Evolutionary conservation across 768 basidiomycete genomes (phyloP).

Genomic region (Kockovaella imperatae): DNA sequence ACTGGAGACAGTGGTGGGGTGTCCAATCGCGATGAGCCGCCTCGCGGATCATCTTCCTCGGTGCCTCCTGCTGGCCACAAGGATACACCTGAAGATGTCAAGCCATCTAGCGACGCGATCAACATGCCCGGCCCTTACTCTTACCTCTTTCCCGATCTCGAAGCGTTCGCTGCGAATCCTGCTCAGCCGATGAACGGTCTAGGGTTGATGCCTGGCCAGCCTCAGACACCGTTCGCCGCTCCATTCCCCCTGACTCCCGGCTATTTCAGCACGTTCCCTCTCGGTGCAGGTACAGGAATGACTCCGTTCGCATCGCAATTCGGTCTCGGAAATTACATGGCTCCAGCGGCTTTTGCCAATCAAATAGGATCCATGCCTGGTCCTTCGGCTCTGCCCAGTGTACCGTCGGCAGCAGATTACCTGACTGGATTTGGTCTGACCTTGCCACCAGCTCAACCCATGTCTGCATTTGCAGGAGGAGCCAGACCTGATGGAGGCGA

Average conservation of each 20-base stretch:
- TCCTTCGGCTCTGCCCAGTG: background rate
- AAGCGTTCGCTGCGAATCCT: constrained; percentile 2
- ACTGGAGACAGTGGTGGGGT: background rate
- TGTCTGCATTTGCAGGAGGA: background rate
- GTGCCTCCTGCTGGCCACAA: background rate
- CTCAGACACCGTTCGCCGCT: background rate
- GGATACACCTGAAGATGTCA: background rate
- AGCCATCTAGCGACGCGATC: background rate
- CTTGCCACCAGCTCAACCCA: background rate
- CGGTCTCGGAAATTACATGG: background rate
- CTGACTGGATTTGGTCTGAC: constrained; percentile 5
- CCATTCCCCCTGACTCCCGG: background rate
- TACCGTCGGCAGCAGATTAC: too few species aligned
- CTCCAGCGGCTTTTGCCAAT: too few species aligned
- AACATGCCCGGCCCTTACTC: constrained; percentile 10
- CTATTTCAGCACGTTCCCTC: background rate
- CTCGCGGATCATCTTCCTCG: too few species aligned
- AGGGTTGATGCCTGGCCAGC: background rate
- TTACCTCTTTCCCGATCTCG: constrained; percentile 34
- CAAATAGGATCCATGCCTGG: background rate
- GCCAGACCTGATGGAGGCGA: background rate
- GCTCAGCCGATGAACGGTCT: too few species aligned
- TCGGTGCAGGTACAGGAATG: too few species aligned
- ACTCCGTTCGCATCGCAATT: too few species aligned
- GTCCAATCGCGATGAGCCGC: background rate